Base-by-base conservation (phyloP, 352 stramenopile genomes). In the Phytophthora litchii region DNA sequence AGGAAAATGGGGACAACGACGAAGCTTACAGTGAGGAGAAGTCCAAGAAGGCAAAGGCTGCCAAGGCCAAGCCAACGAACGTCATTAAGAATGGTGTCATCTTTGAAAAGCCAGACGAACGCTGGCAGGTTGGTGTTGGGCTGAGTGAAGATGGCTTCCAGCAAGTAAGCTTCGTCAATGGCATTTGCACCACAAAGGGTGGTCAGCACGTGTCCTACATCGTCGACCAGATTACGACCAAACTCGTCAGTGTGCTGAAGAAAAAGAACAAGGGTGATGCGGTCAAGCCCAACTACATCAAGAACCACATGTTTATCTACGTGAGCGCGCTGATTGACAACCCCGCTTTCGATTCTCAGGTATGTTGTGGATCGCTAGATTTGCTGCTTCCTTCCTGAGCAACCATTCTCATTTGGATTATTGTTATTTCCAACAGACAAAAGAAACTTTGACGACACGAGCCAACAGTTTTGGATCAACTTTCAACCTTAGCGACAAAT, bases 161-260 rank as follows among this genome's bases (percentile, higher is more conserved):
- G 72, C 95, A 96, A 65, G 86, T 99, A 27, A 99, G 94, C 50
- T 99, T 99, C 69, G 96, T 99, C 13, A 99, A 99, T 67, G 91
- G 92, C 29, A 99, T 99, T 76, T 97, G 91, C 45, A 99, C 97
- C 2, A 95, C 83, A 10, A 96, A 98, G 69, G 97, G 97, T 45
- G 97, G 97, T 6, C 94, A 98, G 47, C 97, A 99, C 67, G 96
- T 99, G 9, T 88, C 94, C 46, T 97, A 97, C 60, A 93, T 98
- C 27, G 81, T 86, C 5, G 89, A 98, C 42, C 92, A 97, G 61
- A 82, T 98, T 27, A 79, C 82, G 8, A 88, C 88, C 48, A 93
- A 94, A 27, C 74, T 99, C 43, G 78, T 94, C 23, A 83, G 83
- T 35, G 84, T 97, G 47, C 69, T 97, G 12, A 98, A 98, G 64